phyloP scores from a whole-genome alignment of 257 asterid genomes.

The Coffea canephora region DNA sequence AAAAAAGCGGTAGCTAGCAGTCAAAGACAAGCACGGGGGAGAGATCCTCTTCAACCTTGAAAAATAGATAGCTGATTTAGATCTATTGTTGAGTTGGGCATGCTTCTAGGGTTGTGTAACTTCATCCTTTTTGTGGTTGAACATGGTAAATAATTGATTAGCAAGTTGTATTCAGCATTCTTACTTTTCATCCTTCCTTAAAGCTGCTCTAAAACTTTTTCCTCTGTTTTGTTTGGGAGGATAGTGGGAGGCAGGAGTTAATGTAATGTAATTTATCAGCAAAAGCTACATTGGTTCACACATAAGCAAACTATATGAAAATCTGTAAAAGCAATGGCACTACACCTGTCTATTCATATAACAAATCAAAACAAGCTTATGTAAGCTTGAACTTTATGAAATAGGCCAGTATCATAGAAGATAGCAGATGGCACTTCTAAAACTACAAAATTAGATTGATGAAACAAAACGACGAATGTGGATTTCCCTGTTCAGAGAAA shows the following conservation, averaged over 20 bases:
- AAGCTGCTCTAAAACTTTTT: not conserved
- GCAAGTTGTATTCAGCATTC: not conserved
- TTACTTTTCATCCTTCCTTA: not conserved
- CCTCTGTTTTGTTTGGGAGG: not conserved
- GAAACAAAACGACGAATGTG: not conserved
- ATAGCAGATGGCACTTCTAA: not conserved
- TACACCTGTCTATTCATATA: not conserved
- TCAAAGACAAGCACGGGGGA: not conserved
- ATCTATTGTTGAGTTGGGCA: not conserved
- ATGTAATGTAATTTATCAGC: not conserved
- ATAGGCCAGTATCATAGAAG: not conserved
- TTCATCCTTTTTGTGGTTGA: not conserved
- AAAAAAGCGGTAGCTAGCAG: conserved; percentile 7
- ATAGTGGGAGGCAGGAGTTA: not conserved
- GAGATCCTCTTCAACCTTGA: not conserved
- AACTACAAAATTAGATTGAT: not conserved
- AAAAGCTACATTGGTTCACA: not conserved
- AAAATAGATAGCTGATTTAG: not conserved
- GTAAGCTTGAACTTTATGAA: not conserved
- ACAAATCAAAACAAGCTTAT: not conserved
- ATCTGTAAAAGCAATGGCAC: not conserved
- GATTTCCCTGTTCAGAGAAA: not conserved
- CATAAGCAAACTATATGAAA: not conserved
- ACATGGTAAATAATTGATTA: not conserved
- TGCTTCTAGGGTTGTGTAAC: not conserved